A percentile compares a stretch with the other conserved stretches of the same genome.
phyloP scores from a whole-genome alignment of 148 eudicot species.

The Rhododendron griersonianum region DNA sequence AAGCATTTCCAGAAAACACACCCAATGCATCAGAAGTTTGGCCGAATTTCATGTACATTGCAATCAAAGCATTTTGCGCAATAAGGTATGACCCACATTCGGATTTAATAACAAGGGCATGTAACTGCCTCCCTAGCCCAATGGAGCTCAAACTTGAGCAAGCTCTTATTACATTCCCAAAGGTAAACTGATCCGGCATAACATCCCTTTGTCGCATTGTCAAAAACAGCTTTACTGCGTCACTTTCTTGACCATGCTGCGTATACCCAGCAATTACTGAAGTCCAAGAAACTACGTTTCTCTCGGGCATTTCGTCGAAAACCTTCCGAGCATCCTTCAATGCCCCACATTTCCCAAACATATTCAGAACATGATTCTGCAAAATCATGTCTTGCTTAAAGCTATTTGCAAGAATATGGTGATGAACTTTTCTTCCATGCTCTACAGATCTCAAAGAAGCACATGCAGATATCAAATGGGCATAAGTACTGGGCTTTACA shows the following conservation, averaged over 20 bases:
- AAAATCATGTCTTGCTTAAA: slow-evolving; percentile 26
- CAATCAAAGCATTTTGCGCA: slow-evolving; percentile 36
- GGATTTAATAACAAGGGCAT: slow-evolving; percentile 28
- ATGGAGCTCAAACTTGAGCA: slow-evolving; percentile 23
- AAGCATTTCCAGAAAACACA: slow-evolving; percentile 23
- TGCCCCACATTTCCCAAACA: slow-evolving; percentile 47
- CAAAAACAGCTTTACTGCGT: slow-evolving; percentile 24
- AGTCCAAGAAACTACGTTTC: slow-evolving; percentile 42
- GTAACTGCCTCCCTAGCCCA: slow-evolving; percentile 33
- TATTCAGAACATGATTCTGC: slow-evolving; percentile 34
- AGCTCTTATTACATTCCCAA: slow-evolving; percentile 33
- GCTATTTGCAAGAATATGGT: slow-evolving; percentile 17
- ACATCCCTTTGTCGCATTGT: slow-evolving; percentile 24
- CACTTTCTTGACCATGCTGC: slow-evolving; percentile 23
- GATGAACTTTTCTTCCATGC: slow-evolving; percentile 27
- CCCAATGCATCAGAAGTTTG: slow-evolving; percentile 20
- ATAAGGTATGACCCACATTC: slow-evolving; percentile 21
- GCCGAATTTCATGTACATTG: slow-evolving; percentile 34
- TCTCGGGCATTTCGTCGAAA: slow-evolving; percentile 31
- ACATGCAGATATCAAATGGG: slow-evolving; percentile 30
- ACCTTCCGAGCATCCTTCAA: slow-evolving; percentile 29
- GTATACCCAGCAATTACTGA: slow-evolving; percentile 34
- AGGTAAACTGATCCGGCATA: slow-evolving; percentile 33
- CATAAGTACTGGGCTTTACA: slow-evolving; percentile 30
- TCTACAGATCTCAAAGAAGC: slow-evolving; percentile 33